Evolutionary conservation across 1,139 yeast species (phyloP).

Genomic region (Nakaseomyces kungkrabaensis): DNA sequence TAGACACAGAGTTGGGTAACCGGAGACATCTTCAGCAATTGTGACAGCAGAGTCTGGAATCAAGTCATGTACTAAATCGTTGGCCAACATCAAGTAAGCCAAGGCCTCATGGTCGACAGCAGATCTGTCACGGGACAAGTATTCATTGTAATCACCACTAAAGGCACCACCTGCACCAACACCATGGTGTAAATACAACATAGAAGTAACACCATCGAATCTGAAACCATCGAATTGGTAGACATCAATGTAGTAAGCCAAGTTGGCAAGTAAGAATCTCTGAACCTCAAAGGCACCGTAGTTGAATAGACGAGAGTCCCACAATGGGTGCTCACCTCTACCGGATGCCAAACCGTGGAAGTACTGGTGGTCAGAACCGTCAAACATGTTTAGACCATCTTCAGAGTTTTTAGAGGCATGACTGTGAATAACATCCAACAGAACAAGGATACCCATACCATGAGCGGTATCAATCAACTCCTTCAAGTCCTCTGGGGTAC

Average conservation of each 20-base stretch:
- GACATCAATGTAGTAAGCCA: constrained; percentile 74
- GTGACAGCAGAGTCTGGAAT: constrained; percentile 50
- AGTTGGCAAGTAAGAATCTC: constrained; percentile 76
- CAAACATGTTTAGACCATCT: constrained; percentile 88
- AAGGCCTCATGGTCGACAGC: constrained; percentile 81
- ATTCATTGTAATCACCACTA: constrained; percentile 89
- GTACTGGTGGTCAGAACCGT: constrained; percentile 91
- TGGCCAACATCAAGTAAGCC: constrained; percentile 79
- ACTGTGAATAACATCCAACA: constrained; percentile 89
- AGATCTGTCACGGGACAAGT: constrained; percentile 58
- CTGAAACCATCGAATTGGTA: constrained; percentile 90
- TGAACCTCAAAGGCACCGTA: constrained; percentile 86
- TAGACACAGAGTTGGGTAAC: constrained; percentile 90
- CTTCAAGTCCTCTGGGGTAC: constrained; percentile 89
- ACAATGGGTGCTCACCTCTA: constrained; percentile 78
- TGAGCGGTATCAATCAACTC: constrained; percentile 90
- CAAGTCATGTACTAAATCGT: constrained; percentile 54
- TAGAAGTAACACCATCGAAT: constrained; percentile 92
- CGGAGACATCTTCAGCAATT: constrained; percentile 94
- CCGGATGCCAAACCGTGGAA: constrained; percentile 48
- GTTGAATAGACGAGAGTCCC: constrained; percentile 93
- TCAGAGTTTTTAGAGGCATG: constrained; percentile 92
- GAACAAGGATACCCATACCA: constrained; percentile 72
- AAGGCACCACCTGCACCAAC: constrained; percentile 73
- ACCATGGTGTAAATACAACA: constrained; percentile 90